These are phyloP conservation scores for Pulveroboletus sp. DNA, from an alignment of 768 basidiomycete genomes.

Conservation along the genomic window DNA sequence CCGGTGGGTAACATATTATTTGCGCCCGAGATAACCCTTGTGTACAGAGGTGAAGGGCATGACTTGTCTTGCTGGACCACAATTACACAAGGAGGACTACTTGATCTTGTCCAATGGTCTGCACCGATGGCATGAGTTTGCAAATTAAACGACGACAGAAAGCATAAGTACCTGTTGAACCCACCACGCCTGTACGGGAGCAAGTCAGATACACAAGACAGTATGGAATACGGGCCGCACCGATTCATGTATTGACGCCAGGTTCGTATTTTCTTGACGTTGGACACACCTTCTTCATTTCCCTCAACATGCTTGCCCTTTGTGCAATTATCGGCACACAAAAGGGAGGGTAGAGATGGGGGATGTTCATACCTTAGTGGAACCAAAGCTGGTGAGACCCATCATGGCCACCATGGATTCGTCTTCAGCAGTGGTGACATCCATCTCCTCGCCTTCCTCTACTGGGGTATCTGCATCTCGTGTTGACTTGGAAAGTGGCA, in stretches of 20 bases:
- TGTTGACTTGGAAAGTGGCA: slow-evolving; percentile 27
- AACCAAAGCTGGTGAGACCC: slow-evolving; percentile 84
- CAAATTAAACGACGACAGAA: neutral
- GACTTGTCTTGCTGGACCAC: slow-evolving; percentile 14
- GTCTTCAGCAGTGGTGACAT: slow-evolving; percentile 60
- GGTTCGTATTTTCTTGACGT: slow-evolving; percentile 78
- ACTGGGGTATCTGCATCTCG: slow-evolving; percentile 41
- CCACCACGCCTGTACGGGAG: slow-evolving; percentile 61
- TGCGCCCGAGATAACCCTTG: slow-evolving; percentile 7
- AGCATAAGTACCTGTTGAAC: slow-evolving; percentile 62
- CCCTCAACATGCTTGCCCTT: slow-evolving; percentile 79
- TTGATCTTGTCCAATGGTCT: slow-evolving; percentile 97
- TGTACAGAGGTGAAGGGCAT: slow-evolving; percentile 3
- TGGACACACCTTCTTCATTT: slow-evolving; percentile 67
- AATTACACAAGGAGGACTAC: slow-evolving; percentile 31
- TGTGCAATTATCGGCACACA: neutral
- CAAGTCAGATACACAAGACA: slow-evolving; percentile 9
- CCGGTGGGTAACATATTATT: neutral
- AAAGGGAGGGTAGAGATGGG: neutral
- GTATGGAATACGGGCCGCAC: slow-evolving; percentile 32
- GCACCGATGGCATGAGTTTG: slow-evolving; percentile 20
- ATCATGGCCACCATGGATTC: slow-evolving; percentile 85
- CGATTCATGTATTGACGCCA: slow-evolving; percentile 99
- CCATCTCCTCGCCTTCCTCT: slow-evolving; percentile 49
- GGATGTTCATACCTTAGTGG: slow-evolving; percentile 65